Evolutionary conservation across 192 early-diverging fungal species (phyloP).

Genomic region (Paraglomus occultum): DNA sequence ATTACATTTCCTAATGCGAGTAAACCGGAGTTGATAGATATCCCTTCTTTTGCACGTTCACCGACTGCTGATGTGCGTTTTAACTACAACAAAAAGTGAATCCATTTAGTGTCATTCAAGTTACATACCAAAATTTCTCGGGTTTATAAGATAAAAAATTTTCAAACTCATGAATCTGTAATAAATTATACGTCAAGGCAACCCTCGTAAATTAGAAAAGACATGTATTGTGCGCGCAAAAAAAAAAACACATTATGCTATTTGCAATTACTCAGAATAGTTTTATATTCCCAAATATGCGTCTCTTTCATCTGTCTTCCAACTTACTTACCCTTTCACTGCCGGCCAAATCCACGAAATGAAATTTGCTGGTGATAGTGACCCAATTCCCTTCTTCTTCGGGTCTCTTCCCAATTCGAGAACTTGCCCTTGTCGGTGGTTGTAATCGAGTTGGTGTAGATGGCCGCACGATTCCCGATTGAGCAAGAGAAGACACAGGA

Average conservation of each 20-base stretch:
- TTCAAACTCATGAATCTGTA: no score
- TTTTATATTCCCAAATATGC: no score
- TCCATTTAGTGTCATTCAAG: no score
- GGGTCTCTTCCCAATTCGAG: constrained; percentile 9
- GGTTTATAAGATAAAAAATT: background rate
- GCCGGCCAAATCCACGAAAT: constrained; percentile 99
- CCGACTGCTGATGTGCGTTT: constrained; percentile 93
- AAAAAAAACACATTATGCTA: no score
- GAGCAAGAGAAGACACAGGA: background rate
- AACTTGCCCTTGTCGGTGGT: background rate
- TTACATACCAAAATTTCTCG: no score
- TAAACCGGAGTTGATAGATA: constrained; percentile 94
- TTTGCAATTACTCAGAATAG: no score
- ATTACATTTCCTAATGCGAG: constrained; percentile 98
- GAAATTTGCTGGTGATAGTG: constrained; percentile 82
- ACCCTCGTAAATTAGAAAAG: no score
- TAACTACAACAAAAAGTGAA: constrained; percentile 40
- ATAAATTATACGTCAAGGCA: no score
- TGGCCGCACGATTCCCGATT: constrained; percentile 20
- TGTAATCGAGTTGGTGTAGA: constrained; percentile 7
- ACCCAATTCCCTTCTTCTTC: constrained; percentile 54
- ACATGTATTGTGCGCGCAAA: no score
- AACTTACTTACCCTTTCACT: constrained; percentile 68
- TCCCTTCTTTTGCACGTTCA: constrained; percentile 93
- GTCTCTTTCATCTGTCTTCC: no score